phyloP scores from a whole-genome alignment of 1,284 basidiomycete genomes.

The Xerocomus amazonicus region DNA sequence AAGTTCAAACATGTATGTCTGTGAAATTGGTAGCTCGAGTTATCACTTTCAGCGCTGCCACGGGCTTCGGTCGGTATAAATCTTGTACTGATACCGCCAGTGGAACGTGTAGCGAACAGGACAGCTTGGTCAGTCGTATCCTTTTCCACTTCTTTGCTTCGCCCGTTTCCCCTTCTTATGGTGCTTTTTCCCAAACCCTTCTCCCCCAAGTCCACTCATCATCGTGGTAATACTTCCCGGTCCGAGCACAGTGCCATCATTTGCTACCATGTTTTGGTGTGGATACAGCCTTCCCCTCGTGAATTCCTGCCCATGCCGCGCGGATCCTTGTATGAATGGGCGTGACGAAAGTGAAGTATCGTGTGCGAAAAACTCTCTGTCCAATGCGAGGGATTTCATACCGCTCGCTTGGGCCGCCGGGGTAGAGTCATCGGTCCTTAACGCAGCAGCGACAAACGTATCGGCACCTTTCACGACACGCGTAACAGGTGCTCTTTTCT shows the following conservation, averaged over 20 bases:
- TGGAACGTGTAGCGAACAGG: too few species aligned
- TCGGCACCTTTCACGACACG: slow-evolving; percentile 81
- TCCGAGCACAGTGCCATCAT: slow-evolving; percentile 67
- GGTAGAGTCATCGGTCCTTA: slow-evolving; percentile 13
- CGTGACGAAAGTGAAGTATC: slow-evolving; percentile 49
- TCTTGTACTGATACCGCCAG: too few species aligned
- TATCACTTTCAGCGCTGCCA: too few species aligned
- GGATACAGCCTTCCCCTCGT: slow-evolving; percentile 66
- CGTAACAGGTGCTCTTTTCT: slow-evolving; percentile 83
- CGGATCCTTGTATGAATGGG: slow-evolving; percentile 65
- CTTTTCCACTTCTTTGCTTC: slow-evolving; percentile 88
- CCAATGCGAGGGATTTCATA: slow-evolving; percentile 65
- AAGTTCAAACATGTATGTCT: too few species aligned
- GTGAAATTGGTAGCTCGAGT: too few species aligned
- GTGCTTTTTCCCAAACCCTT: slow-evolving; percentile 72
- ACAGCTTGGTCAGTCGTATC: slow-evolving; percentile 62
- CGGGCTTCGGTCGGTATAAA: too few species aligned
- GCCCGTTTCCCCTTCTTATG: slow-evolving; percentile 82
- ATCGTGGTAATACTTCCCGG: slow-evolving; percentile 46
- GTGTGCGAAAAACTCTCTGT: slow-evolving; percentile 80
- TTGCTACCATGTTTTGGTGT: slow-evolving; percentile 75
- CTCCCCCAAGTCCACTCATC: slow-evolving; percentile 42
- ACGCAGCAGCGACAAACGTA: slow-evolving; percentile 59
- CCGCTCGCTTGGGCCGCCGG: slow-evolving; percentile 35
- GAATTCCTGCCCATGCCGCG: slow-evolving; percentile 56